These are phyloP conservation scores for Aschersonia sp. DNA, from an alignment of 2,329 filamentous ascomycete species.

Conservation along the genomic window DNA sequence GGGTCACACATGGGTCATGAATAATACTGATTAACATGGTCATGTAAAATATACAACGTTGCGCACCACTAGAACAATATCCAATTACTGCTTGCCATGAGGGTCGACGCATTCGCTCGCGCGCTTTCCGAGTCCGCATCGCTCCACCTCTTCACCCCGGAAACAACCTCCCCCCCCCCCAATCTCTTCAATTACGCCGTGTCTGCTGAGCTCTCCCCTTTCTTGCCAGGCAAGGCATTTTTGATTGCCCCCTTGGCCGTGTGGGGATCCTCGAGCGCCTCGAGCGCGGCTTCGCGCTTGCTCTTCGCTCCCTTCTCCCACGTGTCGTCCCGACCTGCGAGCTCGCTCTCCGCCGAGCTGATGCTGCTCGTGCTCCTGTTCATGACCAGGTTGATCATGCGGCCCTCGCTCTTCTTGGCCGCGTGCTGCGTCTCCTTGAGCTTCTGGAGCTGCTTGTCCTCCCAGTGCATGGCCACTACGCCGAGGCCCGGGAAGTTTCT, in stretches of 20 bases:
- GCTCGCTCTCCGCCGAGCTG: slow-evolving; percentile 37
- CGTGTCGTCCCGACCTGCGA: slow-evolving; percentile 28
- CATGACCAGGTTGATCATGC: slow-evolving; percentile 37
- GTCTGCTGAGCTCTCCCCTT: slow-evolving; percentile 1
- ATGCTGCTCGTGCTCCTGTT: slow-evolving; percentile 38
- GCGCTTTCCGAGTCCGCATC: no score
- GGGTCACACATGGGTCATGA: no score
- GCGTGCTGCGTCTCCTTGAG: slow-evolving; percentile 66
- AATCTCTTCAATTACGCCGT: background rate
- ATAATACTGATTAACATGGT: no score
- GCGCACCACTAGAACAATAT: no score
- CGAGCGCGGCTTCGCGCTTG: slow-evolving; percentile 36
- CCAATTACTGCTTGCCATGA: no score
- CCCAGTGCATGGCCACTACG: slow-evolving; percentile 62
- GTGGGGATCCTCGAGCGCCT: slow-evolving; percentile 34
- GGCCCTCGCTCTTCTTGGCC: slow-evolving; percentile 52
- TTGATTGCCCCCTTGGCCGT: slow-evolving; percentile 24
- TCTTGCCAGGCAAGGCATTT: slow-evolving; percentile 11
- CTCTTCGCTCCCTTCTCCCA: slow-evolving; percentile 28
- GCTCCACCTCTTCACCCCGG: no score
- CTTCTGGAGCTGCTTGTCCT: slow-evolving; percentile 55
- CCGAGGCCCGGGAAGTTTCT: slow-evolving; percentile 64
- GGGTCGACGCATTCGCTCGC: no score
- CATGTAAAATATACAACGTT: no score
- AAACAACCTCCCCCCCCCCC: background rate